Conservation (phyloP, 2,329 filamentous ascomycete species). For the Cercospora beticola region DNA sequence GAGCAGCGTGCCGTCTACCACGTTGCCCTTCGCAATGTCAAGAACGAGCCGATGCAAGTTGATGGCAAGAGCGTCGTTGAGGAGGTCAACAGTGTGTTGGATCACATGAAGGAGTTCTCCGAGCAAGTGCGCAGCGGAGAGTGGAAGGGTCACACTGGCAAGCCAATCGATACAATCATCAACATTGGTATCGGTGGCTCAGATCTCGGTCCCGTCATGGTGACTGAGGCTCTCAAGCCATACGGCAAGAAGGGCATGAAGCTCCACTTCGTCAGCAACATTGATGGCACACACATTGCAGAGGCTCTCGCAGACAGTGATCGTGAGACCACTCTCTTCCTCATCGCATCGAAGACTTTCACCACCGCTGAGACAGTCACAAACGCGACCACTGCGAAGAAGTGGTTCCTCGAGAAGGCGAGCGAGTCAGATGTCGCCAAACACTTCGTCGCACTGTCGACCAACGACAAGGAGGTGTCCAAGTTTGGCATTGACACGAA, state of each 20-base stretch:
- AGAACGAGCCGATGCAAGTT: constrained; percentile 77
- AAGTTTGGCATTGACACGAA: constrained; percentile 98
- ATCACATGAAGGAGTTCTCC: constrained; percentile 98
- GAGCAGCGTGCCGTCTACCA: constrained; percentile 96
- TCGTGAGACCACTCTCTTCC: constrained; percentile 97
- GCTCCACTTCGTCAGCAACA: constrained; percentile 98
- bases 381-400: constrained; percentile 95
- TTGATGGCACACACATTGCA: constrained; percentile 95
- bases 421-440: constrained; percentile 79
- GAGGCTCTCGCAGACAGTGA: constrained; percentile 87
- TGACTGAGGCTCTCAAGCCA: constrained; percentile 93
- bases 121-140: constrained; percentile 90
- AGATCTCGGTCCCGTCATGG: constrained; percentile 97
- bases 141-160: constrained; percentile 97
- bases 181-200: constrained; percentile 98
- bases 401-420: constrained; percentile 87
- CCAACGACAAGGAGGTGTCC: constrained; percentile 90
- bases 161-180: constrained; percentile 94
- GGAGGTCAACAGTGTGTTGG: constrained; percentile 83
- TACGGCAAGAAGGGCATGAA: constrained; percentile 85
- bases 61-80: constrained; percentile 92
- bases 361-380: constrained; percentile 96
- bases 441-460: constrained; percentile 97
- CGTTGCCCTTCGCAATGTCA: constrained; percentile 85
- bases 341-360: constrained; percentile 98